A percentile compares a stretch with the other conserved stretches of the same genome.
These are phyloP conservation scores for Suhomyces anneliseae DNA, from an alignment of 1,139 yeast species.

Conservation along the genomic window DNA sequence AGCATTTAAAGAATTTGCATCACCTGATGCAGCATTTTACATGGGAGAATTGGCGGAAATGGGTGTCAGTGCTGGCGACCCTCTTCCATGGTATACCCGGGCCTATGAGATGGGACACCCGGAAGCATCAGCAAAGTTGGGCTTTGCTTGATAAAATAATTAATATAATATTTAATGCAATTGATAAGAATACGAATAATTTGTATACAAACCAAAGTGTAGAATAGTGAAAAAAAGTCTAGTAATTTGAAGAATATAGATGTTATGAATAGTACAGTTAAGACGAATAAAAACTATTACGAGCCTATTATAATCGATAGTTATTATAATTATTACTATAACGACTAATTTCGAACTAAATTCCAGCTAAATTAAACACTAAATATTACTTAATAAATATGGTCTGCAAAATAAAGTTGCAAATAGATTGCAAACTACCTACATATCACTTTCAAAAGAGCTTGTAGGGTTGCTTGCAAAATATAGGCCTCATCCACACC, in stretches of 20 bases:
- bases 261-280: too few relatives aligned
- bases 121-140: conserved; percentile 17
- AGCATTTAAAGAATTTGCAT: conserved; percentile 71
- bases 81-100: conserved; percentile 15
- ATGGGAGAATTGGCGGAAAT: conserved; percentile 79
- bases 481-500: too few relatives aligned
- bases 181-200: neutral
- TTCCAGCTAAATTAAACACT: too few relatives aligned
- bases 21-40: conserved; percentile 80
- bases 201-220: neutral
- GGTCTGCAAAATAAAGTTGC: too few relatives aligned
- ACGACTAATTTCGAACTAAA: too few relatives aligned
- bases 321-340: too few relatives aligned
- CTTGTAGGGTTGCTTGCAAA: too few relatives aligned
- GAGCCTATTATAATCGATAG: too few relatives aligned
- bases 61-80: conserved; percentile 47
- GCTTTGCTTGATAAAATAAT: conserved; percentile 8
- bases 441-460: too few relatives aligned
- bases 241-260: neutral
- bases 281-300: too few relatives aligned
- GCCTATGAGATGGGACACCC: conserved; percentile 19
- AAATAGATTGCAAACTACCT: too few relatives aligned
- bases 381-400: too few relatives aligned
- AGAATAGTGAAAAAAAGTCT: neutral
- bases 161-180: conserved; percentile 7